Evolutionary conservation across 768 basidiomycete species (phyloP), one percentile per base, ranked within the genome.

Genomic region (Cystofilobasidium macerans): DNA sequence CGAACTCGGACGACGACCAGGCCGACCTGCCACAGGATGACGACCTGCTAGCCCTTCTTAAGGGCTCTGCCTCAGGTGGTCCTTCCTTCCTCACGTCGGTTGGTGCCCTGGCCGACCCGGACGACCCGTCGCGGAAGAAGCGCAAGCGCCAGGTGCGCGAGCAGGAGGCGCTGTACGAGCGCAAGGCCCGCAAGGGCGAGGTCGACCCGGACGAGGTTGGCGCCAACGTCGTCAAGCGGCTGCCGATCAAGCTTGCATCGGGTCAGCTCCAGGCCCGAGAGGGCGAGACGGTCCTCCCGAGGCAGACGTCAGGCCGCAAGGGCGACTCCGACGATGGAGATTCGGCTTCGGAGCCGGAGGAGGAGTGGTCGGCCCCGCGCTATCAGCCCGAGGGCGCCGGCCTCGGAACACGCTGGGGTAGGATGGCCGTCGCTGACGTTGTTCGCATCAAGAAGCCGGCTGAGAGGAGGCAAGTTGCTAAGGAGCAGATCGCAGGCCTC

Each of bases 401-500:
- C 90, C 91, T 71, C 16, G 66, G 66, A 1, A 56, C 35, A 26
- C 40, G 66, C 35, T 68, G 60, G 60, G 92, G 92, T n/a, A 83
- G 89, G 32, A 82, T 82, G 22, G 86, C 89, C 5, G 84, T 94
- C 16, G 76, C 83, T 35, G 85, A 86, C 69, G 80, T 93, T 53
- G 78, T 94, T 43, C 77, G 78, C 47, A 85, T 82, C 68, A 80
- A 80, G 70, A 86, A 87, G 28, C 82, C 85, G 68, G 82, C 81
- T 69, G 80, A 79, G 58, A 81, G 85, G 61, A 78, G 95, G 69
- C 84, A 84, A 70, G 79, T 80, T 47, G 93, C 93, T 18, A 90
- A 94, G 71, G 91, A 95, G 73, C 92, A 98, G 77, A 89, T 98
- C 69, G 95, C 92, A 1, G 80, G 82, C 33, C 84, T 97, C 36